Evolutionary conservation across 148 eudicot species (phyloP), one percentile per base, ranked within the genome.

Genomic region (Bassia scoparia): DNA sequence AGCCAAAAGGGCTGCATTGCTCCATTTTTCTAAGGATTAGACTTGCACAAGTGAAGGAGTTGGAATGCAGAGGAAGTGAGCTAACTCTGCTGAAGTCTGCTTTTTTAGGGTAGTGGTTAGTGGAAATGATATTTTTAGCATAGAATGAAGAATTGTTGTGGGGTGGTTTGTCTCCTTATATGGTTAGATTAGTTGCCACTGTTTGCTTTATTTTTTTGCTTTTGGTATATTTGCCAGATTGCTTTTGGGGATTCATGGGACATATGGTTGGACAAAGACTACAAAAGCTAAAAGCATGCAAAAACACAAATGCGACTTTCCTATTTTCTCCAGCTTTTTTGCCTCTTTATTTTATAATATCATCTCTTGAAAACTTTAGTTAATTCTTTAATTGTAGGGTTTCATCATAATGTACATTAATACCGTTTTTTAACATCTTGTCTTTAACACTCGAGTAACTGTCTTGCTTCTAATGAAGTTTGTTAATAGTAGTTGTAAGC

Each of bases 1-100:
- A 87, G 21, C 79, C 81, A 69, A 77, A 80, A 44, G 86, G 79
- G 68, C 79, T 83, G 61, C 88, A 87, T 83, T 87, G 88, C 74
- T 87, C 90, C 86, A 84, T 82, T 76, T 52, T 33, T 6, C 20
- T 38, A 37, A 7, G 5, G 12, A 21, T 21, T 54, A 52, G 33
- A 37, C 7, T 58, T 56, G 38, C 41, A 6, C 43, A 59, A 34
- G 71, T 48, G 60, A 55, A 17, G 10, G n/a, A n/a, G n/a, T n/a
- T n/a, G n/a, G n/a, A n/a, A n/a, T n/a, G 27, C 48, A 35, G 53
- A 44, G 56, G 44, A 79, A 46, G 38, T 33, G 31, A 29, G 27
- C 12, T 46, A 14, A 27, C 14, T 52, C 59, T 76, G 17, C 43
- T n/a, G n/a, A n/a, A n/a, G n/a, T n/a, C n/a, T n/a, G n/a, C n/a